These are phyloP conservation scores for Pseudomonodictys pantanalensis DNA, from an alignment of 495 filamentous ascomycete genomes.

Conservation along the genomic window DNA sequence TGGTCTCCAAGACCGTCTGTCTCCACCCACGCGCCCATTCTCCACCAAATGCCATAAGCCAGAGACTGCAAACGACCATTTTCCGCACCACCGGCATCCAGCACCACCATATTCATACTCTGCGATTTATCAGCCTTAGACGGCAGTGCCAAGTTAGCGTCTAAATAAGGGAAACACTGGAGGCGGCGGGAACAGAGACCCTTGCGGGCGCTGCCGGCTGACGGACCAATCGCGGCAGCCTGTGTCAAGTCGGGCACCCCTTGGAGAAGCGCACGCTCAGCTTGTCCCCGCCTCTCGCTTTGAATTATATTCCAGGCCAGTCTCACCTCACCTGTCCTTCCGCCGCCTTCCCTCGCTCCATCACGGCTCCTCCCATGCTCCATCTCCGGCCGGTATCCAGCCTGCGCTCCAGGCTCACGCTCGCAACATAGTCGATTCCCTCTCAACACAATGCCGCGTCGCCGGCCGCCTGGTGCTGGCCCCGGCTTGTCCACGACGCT, in stretches of 20 bases:
- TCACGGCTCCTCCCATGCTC: constrained; percentile 25
- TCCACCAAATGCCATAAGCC: background rate
- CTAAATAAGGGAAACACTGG: constrained; percentile 4
- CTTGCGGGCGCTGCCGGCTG: constrained; percentile 3
- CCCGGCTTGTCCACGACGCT: constrained; percentile 42
- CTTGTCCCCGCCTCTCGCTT: constrained; percentile 14
- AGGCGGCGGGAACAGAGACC: constrained; percentile 10
- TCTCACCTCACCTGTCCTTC: constrained; percentile 17
- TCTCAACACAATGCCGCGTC: constrained; percentile 32
- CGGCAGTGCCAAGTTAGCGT: constrained; percentile 10
- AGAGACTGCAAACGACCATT: background rate
- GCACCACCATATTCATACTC: background rate
- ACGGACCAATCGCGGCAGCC: background rate
- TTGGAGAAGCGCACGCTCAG: constrained; percentile 18
- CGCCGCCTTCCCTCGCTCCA: constrained; percentile 1
- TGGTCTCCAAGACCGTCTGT: no score
- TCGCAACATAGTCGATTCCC: constrained; percentile 19
- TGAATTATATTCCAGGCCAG: constrained; percentile 23
- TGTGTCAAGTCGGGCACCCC: background rate
- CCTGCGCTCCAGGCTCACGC: constrained; percentile 20
- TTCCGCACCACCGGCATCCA: background rate
- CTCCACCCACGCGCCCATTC: no score
- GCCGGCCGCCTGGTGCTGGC: constrained; percentile 41
- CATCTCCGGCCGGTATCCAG: constrained; percentile 22
- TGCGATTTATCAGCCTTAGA: constrained; percentile 17